Evolutionary conservation across 305 asterid genomes (phyloP).

Genomic region (Fraxinus sp.): DNA sequence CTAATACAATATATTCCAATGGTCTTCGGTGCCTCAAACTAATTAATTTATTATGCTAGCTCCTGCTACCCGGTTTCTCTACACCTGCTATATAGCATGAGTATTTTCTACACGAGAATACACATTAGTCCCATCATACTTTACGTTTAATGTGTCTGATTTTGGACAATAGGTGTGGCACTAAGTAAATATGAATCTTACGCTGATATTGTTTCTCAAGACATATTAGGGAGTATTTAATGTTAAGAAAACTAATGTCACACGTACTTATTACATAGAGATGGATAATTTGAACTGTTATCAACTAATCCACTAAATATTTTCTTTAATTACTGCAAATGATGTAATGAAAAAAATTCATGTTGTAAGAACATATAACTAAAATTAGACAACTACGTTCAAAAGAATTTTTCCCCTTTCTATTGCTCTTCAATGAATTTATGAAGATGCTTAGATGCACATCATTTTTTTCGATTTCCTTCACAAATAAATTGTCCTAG

Average conservation of each 20-base stretch:
- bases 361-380: neutral
- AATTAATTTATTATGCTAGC: neutral
- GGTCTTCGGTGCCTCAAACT: neutral
- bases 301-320: neutral
- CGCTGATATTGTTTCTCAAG: neutral
- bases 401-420: neutral
- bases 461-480: neutral
- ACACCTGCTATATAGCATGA: neutral
- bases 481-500: neutral
- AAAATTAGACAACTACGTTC: neutral
- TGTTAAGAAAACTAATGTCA: neutral
- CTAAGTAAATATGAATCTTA: neutral
- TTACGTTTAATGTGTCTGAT: neutral
- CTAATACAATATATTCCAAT: neutral
- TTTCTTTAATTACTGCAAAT: neutral
- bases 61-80: neutral
- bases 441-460: neutral
- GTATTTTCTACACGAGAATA: neutral
- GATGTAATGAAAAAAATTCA: neutral
- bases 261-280: neutral
- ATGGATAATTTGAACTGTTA: neutral
- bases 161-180: neutral
- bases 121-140: neutral
- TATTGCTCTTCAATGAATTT: neutral
- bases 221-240: neutral